A percentile compares a stretch with the other conserved stretches of the same genome.
These are phyloP conservation scores for Maudiozyma pseudohumilis DNA, from an alignment of 805 yeast species.

Conservation along the genomic window DNA sequence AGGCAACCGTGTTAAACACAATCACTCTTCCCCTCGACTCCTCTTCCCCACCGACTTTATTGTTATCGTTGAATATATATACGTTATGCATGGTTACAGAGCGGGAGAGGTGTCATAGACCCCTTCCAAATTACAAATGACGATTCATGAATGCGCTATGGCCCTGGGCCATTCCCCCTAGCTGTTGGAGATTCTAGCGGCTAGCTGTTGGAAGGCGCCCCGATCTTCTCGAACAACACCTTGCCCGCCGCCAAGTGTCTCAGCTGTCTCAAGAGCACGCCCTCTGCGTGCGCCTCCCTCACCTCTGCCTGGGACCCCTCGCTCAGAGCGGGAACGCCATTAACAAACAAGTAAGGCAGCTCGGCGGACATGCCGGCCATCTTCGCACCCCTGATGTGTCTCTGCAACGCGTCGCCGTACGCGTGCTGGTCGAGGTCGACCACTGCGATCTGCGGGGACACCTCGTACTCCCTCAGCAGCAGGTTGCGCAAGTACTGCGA, in stretches of 20 bases:
- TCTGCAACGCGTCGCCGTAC: conserved; percentile 63
- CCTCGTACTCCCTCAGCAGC: conserved; percentile 50
- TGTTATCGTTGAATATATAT: too few species aligned
- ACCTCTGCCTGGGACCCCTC: conserved; percentile 6
- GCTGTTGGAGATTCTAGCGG: too few species aligned
- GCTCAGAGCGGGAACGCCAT: conserved; percentile 15
- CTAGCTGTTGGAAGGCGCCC: conserved; percentile 22
- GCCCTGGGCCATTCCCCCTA: too few species aligned
- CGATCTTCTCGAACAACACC: conserved; percentile 14
- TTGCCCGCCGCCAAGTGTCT: conserved; percentile 14
- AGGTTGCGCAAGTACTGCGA: conserved; percentile 58
- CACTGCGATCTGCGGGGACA: conserved; percentile 59
- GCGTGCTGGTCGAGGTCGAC: conserved; percentile 76
- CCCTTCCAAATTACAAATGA: too few species aligned
- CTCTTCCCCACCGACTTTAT: too few species aligned
- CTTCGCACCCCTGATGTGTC: conserved; percentile 34
- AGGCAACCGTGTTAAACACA: too few species aligned
- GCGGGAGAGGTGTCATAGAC: too few species aligned
- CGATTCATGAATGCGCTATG: too few species aligned
- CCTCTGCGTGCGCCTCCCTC: conserved; percentile 11
- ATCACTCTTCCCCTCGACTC: too few species aligned
- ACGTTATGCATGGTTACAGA: too few species aligned
- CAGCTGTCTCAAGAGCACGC: conserved; percentile 12
- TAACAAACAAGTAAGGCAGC: conserved; percentile 21
- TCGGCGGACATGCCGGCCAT: neutral